These are phyloP conservation scores for Thermothielavioides terrestris DNA, from an alignment of 495 filamentous ascomycete genomes.

Conservation along the genomic window DNA sequence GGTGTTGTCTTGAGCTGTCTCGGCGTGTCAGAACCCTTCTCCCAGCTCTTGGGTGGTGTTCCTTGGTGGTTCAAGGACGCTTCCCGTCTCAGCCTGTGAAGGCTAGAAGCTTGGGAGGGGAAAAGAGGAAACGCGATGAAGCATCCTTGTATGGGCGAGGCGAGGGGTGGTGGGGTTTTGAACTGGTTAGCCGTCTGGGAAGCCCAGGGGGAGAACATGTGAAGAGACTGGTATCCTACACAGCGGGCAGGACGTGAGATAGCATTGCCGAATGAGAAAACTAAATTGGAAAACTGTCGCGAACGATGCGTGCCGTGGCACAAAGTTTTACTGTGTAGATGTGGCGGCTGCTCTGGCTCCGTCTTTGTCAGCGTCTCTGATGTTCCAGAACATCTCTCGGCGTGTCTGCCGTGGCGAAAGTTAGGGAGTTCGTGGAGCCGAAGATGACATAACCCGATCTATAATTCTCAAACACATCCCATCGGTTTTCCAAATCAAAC, in stretches of 20 bases:
- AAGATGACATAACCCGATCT: slow-evolving; percentile 5
- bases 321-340: too few relatives aligned
- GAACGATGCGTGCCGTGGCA: too few relatives aligned
- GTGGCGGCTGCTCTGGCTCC: too few relatives aligned
- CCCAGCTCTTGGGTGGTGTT: background rate
- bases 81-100: background rate
- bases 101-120: background rate
- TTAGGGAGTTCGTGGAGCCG: too few relatives aligned
- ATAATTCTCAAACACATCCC: background rate
- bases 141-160: too few relatives aligned
- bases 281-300: slow-evolving; percentile 12
- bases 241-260: background rate
- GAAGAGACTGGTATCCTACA: background rate
- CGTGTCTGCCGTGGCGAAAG: too few relatives aligned
- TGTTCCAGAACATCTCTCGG: background rate
- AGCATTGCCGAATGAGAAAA: slow-evolving; percentile 17
- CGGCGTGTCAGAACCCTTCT: background rate
- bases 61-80: slow-evolving; percentile 6
- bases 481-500: background rate
- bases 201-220: background rate
- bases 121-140: background rate
- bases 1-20: background rate
- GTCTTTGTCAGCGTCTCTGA: background rate
- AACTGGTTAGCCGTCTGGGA: background rate
- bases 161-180: too few relatives aligned